These are phyloP conservation scores for Seiridium cupressi DNA, from an alignment of 2,329 filamentous ascomycete species.

Conservation along the genomic window DNA sequence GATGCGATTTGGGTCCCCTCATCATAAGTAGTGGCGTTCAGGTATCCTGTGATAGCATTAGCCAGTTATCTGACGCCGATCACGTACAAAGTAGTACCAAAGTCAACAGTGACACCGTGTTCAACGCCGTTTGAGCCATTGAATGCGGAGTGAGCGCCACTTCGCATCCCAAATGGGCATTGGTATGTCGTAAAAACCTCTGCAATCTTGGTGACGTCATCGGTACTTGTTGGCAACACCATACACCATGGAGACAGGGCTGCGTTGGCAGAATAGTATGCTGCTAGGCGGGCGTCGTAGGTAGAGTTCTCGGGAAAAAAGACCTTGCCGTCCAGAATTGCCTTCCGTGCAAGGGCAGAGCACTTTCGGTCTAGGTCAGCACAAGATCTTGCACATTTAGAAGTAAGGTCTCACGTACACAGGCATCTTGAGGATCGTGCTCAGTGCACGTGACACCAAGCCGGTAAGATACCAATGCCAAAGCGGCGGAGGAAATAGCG, in stretches of 20 bases:
- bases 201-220: constrained; percentile 6
- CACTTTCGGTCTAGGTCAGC: too few species aligned
- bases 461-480: too few species aligned
- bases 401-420: too few species aligned
- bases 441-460: too few species aligned
- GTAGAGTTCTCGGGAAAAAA: not conserved
- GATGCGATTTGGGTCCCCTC: constrained; percentile 23
- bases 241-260: constrained; percentile 5
- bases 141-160: constrained; percentile 9
- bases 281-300: not conserved
- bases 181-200: constrained; percentile 11
- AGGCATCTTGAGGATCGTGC: too few species aligned
- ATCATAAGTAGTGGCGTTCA: constrained; percentile 22
- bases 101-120: constrained; percentile 12
- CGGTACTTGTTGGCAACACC: constrained; percentile 1
- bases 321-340: not conserved
- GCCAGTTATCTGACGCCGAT: too few species aligned
- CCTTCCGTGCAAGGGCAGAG: too few species aligned
- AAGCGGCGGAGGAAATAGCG: too few species aligned
- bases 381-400: too few species aligned
- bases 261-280: constrained; percentile 7
- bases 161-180: constrained; percentile 12
- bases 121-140: constrained; percentile 3
- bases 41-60: too few species aligned
- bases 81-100: not conserved